Conservation (phyloP, 495 filamentous ascomycete genomes). For the Friedmanniomyces endolithicus region DNA sequence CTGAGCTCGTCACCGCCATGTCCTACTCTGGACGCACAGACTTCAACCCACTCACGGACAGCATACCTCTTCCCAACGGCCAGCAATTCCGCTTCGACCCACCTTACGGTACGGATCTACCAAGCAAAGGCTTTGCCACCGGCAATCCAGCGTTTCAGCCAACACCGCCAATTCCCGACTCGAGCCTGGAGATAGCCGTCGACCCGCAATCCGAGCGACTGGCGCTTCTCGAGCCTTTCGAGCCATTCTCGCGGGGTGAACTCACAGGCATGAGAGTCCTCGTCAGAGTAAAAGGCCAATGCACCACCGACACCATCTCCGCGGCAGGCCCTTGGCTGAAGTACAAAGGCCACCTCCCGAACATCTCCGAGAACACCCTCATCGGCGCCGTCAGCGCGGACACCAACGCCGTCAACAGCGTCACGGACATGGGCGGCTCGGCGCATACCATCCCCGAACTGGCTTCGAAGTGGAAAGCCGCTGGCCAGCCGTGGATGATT, state of each 20-base stretch:
- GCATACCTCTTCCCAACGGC: slow-evolving; percentile 68
- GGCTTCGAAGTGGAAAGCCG: slow-evolving; percentile 63
- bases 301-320: slow-evolving; percentile 97
- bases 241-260: slow-evolving; percentile 65
- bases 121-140: slow-evolving; percentile 60
- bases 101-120: slow-evolving; percentile 66
- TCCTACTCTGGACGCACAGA: slow-evolving; percentile 82
- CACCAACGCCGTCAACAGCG: slow-evolving; percentile 83
- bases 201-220: slow-evolving; percentile 77
- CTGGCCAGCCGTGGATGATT: slow-evolving; percentile 69
- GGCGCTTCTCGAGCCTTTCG: slow-evolving; percentile 82
- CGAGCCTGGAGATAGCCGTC: slow-evolving; percentile 54
- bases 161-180: slow-evolving; percentile 53
- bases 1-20: slow-evolving; percentile 93
- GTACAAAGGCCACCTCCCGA: slow-evolving; percentile 97
- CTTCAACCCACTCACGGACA: slow-evolving; percentile 92
- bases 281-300: slow-evolving; percentile 92
- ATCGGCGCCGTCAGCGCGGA: slow-evolving; percentile 87
- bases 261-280: slow-evolving; percentile 65
- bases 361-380: slow-evolving; percentile 92
- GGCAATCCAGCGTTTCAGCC: slow-evolving; percentile 69
- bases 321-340: slow-evolving; percentile 96
- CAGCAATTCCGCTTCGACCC: slow-evolving; percentile 74
- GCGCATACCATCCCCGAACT: slow-evolving; percentile 66
- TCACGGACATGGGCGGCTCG: slow-evolving; percentile 66